Evolutionary conservation across 2,329 filamentous ascomycete genomes (phyloP), one percentile per base, ranked within the genome.

Genomic region (Penicillium vulpinum): DNA sequence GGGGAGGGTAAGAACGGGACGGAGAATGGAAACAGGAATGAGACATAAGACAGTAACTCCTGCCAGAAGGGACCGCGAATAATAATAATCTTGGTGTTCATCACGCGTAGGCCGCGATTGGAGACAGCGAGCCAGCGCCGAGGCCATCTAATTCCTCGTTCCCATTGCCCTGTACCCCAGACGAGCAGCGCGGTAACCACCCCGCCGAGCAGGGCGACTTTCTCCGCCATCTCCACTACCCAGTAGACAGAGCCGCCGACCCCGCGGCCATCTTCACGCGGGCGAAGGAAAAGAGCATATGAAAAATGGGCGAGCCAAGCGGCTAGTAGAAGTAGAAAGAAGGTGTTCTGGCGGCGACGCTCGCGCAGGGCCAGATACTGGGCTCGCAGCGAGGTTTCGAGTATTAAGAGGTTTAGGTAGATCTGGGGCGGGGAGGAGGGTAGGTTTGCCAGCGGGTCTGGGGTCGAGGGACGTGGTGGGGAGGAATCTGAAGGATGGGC

Each of bases 91-190:
- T 99, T 97, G 77, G 92, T 91, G 76, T 99, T 99, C 84, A 97
- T 96, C 54, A 85, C 89, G 59, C 94, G 84, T 62, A 99, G 80
- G 13, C 94, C 94, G 53, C 94, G 84, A 73, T 99, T 99, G 38
- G 92, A 90, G 60, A 92, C 87, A 64, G 84, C 86, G 65, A 97
- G 88, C 90, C 94, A 97, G 64, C 91, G 86, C 54, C 93, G 83
- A 48, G 94, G 94, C 92, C 94, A 97, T 61, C 92, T 85, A 54
- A 99, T 88, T 31, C 94, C 94, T 54, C 93, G 86, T 70, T 97
- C 93, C 90, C 93, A 99, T 74, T 97, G 92, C 28, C 94, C 94
- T 0, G 93, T 97, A 16, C 87, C 92, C 91, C 92, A 97, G 64
- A 97, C 88, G 35, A 99, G 81, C 41, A 92, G 82, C 35, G 86